Conservation (phyloP, 225 moss, liverwort and hornwort species). For the Takakia lepidozioides region DNA sequence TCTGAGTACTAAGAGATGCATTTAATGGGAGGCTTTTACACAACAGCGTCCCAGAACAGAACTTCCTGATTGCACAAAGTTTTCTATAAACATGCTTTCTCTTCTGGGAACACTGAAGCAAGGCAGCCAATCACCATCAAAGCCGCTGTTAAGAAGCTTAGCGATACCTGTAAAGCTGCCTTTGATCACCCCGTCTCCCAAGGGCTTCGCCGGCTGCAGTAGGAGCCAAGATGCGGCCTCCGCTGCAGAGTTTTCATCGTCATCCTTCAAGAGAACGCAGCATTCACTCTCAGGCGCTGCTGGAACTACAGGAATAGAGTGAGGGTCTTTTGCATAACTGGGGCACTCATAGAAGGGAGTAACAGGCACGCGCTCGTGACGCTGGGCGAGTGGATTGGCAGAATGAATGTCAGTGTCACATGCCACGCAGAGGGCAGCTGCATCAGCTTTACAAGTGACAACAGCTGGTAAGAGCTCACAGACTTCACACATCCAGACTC, state of each 20-base stretch:
- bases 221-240: conserved; percentile 79
- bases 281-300: conserved; percentile 6
- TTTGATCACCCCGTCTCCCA: conserved; percentile 6
- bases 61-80: no score
- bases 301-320: conserved; percentile 14
- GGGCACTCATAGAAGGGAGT: conserved; percentile 54
- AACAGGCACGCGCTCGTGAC: conserved; percentile 82
- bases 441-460: conserved; percentile 91
- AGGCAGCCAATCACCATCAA: neutral
- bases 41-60: no score
- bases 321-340: conserved; percentile 19
- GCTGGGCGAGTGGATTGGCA: conserved; percentile 69
- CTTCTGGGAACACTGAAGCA: no score
- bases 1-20: no score
- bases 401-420: conserved; percentile 97
- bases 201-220: conserved; percentile 49
- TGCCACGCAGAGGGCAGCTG: conserved; percentile 63
- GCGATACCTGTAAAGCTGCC: neutral
- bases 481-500: conserved; percentile 88
- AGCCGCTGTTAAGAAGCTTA: conserved; percentile 4
- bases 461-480: conserved; percentile 82
- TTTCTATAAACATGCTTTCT: no score
- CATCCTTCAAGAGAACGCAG: conserved; percentile 27
- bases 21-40: no score
- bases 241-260: conserved; percentile 45